Conservation (phyloP, 768 basidiomycete genomes). For the Leccinum subtestaceum region DNA sequence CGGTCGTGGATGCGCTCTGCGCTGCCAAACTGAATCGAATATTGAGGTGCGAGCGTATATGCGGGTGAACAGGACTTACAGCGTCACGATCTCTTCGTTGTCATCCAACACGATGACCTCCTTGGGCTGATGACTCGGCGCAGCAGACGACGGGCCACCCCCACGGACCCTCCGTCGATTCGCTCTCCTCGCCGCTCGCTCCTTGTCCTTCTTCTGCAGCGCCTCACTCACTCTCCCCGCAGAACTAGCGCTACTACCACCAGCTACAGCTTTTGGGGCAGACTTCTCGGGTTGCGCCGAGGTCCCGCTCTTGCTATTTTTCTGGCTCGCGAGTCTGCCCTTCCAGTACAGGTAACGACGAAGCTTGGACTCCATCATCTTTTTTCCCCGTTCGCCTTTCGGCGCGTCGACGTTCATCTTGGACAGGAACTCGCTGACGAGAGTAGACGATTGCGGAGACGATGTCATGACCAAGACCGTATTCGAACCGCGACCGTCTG, state of each 20-base stretch:
- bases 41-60: too few species aligned
- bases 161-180: slow-evolving; percentile 77
- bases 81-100: slow-evolving; percentile 46
- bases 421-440: slow-evolving; percentile 78
- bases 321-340: slow-evolving; percentile 37
- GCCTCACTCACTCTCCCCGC: slow-evolving; percentile 60
- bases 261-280: slow-evolving; percentile 12
- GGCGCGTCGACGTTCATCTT: slow-evolving; percentile 53
- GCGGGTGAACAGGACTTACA: slow-evolving; percentile 41
- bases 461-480: slow-evolving; percentile 86
- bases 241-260: slow-evolving; percentile 5
- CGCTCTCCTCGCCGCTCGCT: slow-evolving; percentile 53
- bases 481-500: slow-evolving; percentile 56
- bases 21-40: slow-evolving; percentile 19
- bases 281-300: background rate
- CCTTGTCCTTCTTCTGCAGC: slow-evolving; percentile 71
- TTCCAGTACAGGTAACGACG: slow-evolving; percentile 82
- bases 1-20: slow-evolving; percentile 8
- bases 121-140: slow-evolving; percentile 8
- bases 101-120: slow-evolving; percentile 20
- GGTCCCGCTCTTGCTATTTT: slow-evolving; percentile 18
- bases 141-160: slow-evolving; percentile 45
- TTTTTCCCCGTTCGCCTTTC: slow-evolving; percentile 60
- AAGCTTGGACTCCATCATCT: slow-evolving; percentile 77
- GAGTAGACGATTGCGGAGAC: slow-evolving; percentile 68